A percentile compares a stretch with the other conserved stretches of the same genome.
These are phyloP conservation scores for Powellomyces hirtus DNA, from an alignment of 192 early-diverging fungal species.

Conservation along the genomic window DNA sequence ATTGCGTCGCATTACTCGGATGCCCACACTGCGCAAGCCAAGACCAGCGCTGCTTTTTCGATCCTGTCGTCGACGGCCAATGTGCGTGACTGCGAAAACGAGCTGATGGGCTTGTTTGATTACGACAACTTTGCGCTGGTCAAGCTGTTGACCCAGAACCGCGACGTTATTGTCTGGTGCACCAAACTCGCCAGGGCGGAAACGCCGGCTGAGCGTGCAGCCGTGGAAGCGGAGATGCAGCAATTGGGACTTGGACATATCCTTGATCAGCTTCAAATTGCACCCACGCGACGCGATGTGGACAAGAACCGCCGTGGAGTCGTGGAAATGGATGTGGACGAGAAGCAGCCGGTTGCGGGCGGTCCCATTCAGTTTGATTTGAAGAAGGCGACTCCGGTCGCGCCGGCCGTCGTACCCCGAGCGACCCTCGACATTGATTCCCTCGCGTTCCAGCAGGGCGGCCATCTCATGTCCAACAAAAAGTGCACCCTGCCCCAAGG, in stretches of 20 bases:
- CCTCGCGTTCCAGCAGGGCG: conserved; percentile 87
- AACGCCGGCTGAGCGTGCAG: conserved; percentile 42
- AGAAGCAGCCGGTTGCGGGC: conserved; percentile 10
- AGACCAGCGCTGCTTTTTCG: conserved; percentile 71
- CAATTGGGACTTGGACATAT: conserved; percentile 69
- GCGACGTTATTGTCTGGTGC: conserved; percentile 89
- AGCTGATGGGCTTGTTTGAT: conserved; percentile 93
- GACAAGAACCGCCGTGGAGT: conserved; percentile 61
- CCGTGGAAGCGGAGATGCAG: conserved; percentile 68
- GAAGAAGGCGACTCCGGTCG: conserved; percentile 15
- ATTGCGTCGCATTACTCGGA: conserved; percentile 80
- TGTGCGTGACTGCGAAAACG: conserved; percentile 90
- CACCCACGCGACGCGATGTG: conserved; percentile 51
- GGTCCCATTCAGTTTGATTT: conserved; percentile 52
- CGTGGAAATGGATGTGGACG: conserved; percentile 47
- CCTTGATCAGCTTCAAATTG: conserved; percentile 61
- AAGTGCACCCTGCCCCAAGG: conserved; percentile 88
- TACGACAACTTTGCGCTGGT: conserved; percentile 96
- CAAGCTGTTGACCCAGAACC: conserved; percentile 80
- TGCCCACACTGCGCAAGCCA: conserved; percentile 82
- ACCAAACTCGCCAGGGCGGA: conserved; percentile 78
- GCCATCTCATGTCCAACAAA: conserved; percentile 98
- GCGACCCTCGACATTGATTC: conserved; percentile 72
- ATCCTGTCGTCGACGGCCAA: conserved; percentile 68
- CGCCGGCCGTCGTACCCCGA: conserved; percentile 21